Evolutionary conservation across 2,329 filamentous ascomycete genomes (phyloP), one percentile per base, ranked within the genome.

Genomic region (Paecilomyces dactylethromorphus): DNA sequence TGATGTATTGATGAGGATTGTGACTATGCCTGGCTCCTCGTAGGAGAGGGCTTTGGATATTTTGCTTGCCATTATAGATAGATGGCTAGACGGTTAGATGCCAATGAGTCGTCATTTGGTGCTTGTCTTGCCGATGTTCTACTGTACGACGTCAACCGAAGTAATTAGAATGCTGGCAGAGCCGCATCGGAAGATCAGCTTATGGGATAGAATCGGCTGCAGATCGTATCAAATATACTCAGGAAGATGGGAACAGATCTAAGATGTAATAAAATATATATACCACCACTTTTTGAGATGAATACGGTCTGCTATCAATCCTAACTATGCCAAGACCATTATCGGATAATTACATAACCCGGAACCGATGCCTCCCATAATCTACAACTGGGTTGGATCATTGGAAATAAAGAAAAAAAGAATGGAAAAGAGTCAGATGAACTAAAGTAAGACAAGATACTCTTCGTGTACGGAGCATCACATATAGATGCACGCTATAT

Each of bases 21-120:
- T 81, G 8, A 74, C 63, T 18, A 90, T 85, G 0, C 71, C 71
- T 0, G 87, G 86, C 64, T 90, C 87, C 58, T 87, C 80, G 67
- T 89, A 90, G 0, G 84, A 76, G 26, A 83, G 67, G 50, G 66
- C 67, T 57, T 69, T 54, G 39, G 45, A 10, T 22, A n/a, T 10
- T 45, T n/a, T 39, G 24, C 24, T 26, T n/a, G 33, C 33, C 33
- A 39, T 39, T 4, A 2, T 39, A n/a, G 33, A 39, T 39, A 4
- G 12, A 39, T 39, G 33, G 4, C 11, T 39, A 5, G 4, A 26
- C 3, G 24, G 24, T 26, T 26, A 39, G 10, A 39, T n/a, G 33
- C n/a, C 12, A 39, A 12, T 39, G 33, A 39, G n/a, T 13, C 33
- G 33, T 39, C 33, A 39, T 39, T 26, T 26, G 24, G 24, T 5